Percentiles rank a stretch among this genome's conserved stretches.
These are phyloP conservation scores for Trametes meyenii DNA, from an alignment of 768 basidiomycete species.

Conservation along the genomic window DNA sequence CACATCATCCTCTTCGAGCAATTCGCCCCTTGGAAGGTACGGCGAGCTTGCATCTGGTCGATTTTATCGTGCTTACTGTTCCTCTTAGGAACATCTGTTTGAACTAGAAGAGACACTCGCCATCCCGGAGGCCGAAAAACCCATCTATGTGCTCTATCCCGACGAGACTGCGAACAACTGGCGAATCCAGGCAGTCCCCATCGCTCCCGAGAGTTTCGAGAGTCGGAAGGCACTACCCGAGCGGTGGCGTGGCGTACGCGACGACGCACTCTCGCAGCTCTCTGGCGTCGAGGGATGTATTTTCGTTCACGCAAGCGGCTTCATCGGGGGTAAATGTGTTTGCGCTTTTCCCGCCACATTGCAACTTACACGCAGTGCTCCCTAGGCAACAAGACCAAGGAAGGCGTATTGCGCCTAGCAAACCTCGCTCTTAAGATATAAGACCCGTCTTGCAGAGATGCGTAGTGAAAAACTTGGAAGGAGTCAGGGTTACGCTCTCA, in stretches of 20 bases:
- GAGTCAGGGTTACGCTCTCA: neutral
- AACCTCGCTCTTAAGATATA: constrained; percentile 55
- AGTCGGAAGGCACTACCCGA: constrained; percentile 93
- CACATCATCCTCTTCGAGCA: constrained; percentile 78
- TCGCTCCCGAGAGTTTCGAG: constrained; percentile 80
- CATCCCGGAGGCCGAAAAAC: constrained; percentile 50
- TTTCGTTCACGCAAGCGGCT: constrained; percentile 95
- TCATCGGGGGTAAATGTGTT: constrained; percentile 79
- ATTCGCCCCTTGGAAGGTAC: constrained; percentile 88
- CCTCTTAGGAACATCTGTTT: constrained; percentile 81
- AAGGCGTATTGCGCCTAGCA: constrained; percentile 84
- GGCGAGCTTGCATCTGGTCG: constrained; percentile 25
- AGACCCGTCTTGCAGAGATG: neutral
- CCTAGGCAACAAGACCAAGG: constrained; percentile 85
- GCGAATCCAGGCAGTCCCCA: constrained; percentile 92
- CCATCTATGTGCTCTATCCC: constrained; percentile 88
- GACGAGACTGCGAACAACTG: constrained; percentile 78
- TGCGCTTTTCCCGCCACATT: neutral
- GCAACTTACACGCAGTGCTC: neutral
- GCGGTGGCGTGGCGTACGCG: constrained; percentile 89
- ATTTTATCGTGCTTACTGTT: neutral
- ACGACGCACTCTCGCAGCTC: constrained; percentile 72
- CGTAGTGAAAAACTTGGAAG: no score
- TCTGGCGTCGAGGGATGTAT: constrained; percentile 82
- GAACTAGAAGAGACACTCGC: constrained; percentile 70